Evolutionary conservation across 257 asterid genomes (phyloP).

Genomic region (Avicennia marina): DNA sequence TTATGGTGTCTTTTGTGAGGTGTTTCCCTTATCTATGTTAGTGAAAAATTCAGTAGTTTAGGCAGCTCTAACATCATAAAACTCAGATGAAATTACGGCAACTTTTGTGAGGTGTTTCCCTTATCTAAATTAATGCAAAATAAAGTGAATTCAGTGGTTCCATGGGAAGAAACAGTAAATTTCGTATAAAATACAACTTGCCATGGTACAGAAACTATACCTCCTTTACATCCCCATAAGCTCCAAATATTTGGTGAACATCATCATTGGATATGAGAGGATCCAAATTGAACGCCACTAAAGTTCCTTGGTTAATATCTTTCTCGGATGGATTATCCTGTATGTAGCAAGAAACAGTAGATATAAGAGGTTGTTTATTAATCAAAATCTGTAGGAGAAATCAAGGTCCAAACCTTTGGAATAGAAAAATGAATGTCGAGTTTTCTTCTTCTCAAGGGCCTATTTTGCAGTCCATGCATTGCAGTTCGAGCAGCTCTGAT

Average conservation of each 20-base stretch:
- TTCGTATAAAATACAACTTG: not conserved
- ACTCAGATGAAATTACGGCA: conserved; percentile 90
- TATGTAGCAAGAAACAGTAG: conserved; percentile 14
- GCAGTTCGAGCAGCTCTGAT: conserved; percentile 96
- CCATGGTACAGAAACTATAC: conserved; percentile 26
- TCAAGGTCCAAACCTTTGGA: conserved; percentile 65
- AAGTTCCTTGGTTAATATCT: conserved; percentile 93
- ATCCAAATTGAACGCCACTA: conserved; percentile 92
- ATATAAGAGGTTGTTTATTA: not conserved
- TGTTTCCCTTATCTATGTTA: conserved; percentile 80
- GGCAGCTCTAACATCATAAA: conserved; percentile 89
- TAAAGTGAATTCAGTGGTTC: conserved; percentile 11
- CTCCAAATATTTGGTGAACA: conserved; percentile 87
- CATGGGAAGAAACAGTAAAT: not conserved
- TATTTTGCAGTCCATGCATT: conserved; percentile 80
- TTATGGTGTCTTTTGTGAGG: conserved; percentile 91
- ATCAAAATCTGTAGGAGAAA: not conserved
- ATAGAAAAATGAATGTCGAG: conserved; percentile 96
- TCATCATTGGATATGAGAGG: conserved; percentile 88
- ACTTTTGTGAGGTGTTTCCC: conserved; percentile 92
- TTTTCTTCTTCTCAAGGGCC: conserved; percentile 84
- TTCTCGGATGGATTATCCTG: conserved; percentile 98
- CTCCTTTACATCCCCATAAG: conserved; percentile 98
- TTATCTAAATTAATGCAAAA: conserved; percentile 47
- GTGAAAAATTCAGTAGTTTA: too few species aligned